A percentile compares a stretch with the other conserved stretches of the same genome.
These are phyloP conservation scores for Vanderwaltozyma tropicalis DNA, from an alignment of 805 yeast species.

Conservation along the genomic window DNA sequence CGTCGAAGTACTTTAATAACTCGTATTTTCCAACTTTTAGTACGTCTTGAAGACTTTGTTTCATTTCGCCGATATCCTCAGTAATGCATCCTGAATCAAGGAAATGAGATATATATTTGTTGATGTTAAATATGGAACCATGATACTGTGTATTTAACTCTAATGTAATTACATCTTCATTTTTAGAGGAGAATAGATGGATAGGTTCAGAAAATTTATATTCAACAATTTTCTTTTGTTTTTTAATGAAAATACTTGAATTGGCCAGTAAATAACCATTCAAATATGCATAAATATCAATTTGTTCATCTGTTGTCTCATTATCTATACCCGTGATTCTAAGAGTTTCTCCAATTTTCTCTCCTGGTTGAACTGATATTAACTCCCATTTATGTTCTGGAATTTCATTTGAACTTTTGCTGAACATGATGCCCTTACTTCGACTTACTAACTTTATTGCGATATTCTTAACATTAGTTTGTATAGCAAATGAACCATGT, in stretches of 20 bases:
- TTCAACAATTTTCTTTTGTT: constrained; percentile 38
- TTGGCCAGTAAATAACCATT: constrained; percentile 57
- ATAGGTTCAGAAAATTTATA: constrained; percentile 34
- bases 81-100: too few relatives aligned
- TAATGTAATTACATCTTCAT: constrained; percentile 34
- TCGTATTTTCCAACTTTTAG: too few relatives aligned
- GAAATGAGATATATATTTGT: too few relatives aligned
- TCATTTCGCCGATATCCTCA: too few relatives aligned
- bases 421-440: constrained; percentile 57
- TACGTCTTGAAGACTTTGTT: too few relatives aligned
- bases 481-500: constrained; percentile 1
- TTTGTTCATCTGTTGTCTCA: constrained; percentile 40
- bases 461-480: constrained; percentile 16
- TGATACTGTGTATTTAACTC: constrained; percentile 55
- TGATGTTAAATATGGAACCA: constrained; percentile 57
- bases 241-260: constrained; percentile 41
- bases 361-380: constrained; percentile 61
- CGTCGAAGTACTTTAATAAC: too few relatives aligned
- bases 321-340: constrained; percentile 49
- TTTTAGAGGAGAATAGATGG: constrained; percentile 36
- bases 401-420: constrained; percentile 17
- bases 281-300: constrained; percentile 46
- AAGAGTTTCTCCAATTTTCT: constrained; percentile 60
- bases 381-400: constrained; percentile 49
- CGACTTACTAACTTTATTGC: constrained; percentile 26